These are phyloP conservation scores for Orbilia javanica DNA, from an alignment of 2,329 filamentous ascomycete species.

Conservation along the genomic window DNA sequence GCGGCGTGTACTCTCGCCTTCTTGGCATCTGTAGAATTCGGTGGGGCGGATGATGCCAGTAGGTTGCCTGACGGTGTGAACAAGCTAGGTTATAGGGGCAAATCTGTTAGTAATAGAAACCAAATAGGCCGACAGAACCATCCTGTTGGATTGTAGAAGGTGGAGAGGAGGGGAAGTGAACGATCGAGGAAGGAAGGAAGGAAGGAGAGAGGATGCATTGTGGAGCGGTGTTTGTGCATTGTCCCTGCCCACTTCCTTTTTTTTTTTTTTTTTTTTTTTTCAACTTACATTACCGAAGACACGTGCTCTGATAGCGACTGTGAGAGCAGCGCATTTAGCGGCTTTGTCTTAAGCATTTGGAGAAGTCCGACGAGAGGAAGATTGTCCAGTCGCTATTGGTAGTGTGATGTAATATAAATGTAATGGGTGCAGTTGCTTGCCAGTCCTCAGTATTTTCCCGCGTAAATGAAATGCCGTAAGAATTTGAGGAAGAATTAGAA, in stretches of 20 bases:
- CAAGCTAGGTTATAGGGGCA: constrained; percentile 50
- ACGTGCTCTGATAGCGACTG: constrained; percentile 62
- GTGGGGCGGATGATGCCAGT: constrained; percentile 61
- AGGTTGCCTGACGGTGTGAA: constrained; percentile 62
- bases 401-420: constrained; percentile 18
- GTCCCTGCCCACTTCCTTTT: constrained; percentile 47
- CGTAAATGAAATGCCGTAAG: constrained; percentile 10
- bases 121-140: neutral
- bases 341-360: constrained; percentile 62
- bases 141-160: neutral
- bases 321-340: constrained; percentile 62
- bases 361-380: constrained; percentile 31
- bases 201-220: constrained; percentile 14
- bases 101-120: constrained; percentile 24
- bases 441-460: neutral
- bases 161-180: neutral
- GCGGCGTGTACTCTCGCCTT: constrained; percentile 62
- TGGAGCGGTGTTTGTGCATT: constrained; percentile 57
- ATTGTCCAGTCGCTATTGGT: constrained; percentile 27
- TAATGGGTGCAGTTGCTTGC: neutral
- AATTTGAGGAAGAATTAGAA: constrained; percentile 25
- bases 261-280: constrained; percentile 1
- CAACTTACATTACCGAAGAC: constrained; percentile 61
- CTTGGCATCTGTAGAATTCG: constrained; percentile 61
- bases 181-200: constrained; percentile 11